These are phyloP conservation scores for Hypericum perforatum DNA, from an alignment of 345 rosid species.

Conservation along the genomic window DNA sequence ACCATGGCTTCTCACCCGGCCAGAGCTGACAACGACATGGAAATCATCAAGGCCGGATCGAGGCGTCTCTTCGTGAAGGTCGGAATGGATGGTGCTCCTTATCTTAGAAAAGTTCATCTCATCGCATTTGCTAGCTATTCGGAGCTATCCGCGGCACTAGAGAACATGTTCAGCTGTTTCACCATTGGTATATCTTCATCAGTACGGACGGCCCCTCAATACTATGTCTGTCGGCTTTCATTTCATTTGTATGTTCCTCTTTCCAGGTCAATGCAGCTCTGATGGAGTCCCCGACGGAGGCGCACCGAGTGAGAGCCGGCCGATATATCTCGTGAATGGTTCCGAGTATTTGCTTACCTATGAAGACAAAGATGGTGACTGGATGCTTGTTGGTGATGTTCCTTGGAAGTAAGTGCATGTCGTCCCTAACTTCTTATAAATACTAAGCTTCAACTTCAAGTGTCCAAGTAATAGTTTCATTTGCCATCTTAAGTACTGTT, in stretches of 20 bases:
- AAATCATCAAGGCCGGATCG: constrained; percentile 34
- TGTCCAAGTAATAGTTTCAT: too few relatives aligned
- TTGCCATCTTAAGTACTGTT: too few relatives aligned
- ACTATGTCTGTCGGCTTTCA: too few relatives aligned
- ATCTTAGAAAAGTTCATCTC: constrained; percentile 20
- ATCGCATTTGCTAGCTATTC: constrained; percentile 11
- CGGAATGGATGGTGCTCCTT: constrained; percentile 20
- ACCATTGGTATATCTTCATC: constrained; percentile 39
- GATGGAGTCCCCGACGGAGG: constrained; percentile 40
- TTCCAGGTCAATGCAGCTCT: constrained; percentile 47
- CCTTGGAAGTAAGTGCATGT: constrained; percentile 22
- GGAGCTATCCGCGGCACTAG: constrained; percentile 17
- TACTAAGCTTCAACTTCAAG: too few relatives aligned
- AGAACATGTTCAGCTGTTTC: constrained; percentile 36
- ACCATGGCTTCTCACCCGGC: constrained; percentile 41
- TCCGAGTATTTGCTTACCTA: constrained; percentile 18
- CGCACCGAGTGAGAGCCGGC: constrained; percentile 40
- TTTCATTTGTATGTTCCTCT: not conserved
- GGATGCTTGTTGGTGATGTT: constrained; percentile 24
- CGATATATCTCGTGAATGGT: constrained; percentile 54
- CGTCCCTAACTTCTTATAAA: not conserved
- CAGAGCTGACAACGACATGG: constrained; percentile 34
- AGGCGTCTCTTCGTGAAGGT: constrained; percentile 28
- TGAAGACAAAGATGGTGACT: constrained; percentile 21
- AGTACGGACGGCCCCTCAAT: too few relatives aligned